phyloP scores from a whole-genome alignment of 352 stramenopile genomes.

The Phytophthora kernoviae region DNA sequence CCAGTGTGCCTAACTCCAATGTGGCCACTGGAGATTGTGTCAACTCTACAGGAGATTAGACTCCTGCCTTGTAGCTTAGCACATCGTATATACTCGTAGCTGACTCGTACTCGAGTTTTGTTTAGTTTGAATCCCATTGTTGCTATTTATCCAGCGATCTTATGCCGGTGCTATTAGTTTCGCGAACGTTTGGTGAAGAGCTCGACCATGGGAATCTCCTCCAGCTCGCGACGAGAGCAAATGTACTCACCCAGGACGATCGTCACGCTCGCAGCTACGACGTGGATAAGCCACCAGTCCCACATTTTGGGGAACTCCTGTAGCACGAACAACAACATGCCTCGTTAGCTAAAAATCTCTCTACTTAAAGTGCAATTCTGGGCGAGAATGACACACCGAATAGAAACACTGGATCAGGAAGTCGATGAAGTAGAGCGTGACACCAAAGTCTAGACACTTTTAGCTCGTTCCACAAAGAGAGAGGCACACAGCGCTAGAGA shows the following conservation, averaged over 20 bases:
- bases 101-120: neutral
- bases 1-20: slow-evolving; percentile 1
- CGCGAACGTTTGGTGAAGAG: slow-evolving; percentile 77
- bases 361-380: neutral
- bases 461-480: slow-evolving; percentile 89
- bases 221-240: slow-evolving; percentile 84
- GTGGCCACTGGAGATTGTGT: neutral
- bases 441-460: slow-evolving; percentile 93
- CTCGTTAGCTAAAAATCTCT: neutral
- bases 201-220: slow-evolving; percentile 90
- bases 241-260: slow-evolving; percentile 89
- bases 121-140: neutral
- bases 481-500: slow-evolving; percentile 66
- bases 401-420: slow-evolving; percentile 85
- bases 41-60: neutral
- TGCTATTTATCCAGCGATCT: neutral
- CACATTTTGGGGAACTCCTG: slow-evolving; percentile 85
- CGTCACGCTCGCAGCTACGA: slow-evolving; percentile 67
- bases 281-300: slow-evolving; percentile 89
- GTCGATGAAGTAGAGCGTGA: slow-evolving; percentile 90
- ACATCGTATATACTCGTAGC: slow-evolving; percentile 13
- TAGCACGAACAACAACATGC: neutral
- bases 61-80: slow-evolving; percentile 3
- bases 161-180: slow-evolving; percentile 38
- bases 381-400: slow-evolving; percentile 42